Base-by-base conservation (phyloP, 176 grass and related monocot genomes). In the Zea mays region DNA sequence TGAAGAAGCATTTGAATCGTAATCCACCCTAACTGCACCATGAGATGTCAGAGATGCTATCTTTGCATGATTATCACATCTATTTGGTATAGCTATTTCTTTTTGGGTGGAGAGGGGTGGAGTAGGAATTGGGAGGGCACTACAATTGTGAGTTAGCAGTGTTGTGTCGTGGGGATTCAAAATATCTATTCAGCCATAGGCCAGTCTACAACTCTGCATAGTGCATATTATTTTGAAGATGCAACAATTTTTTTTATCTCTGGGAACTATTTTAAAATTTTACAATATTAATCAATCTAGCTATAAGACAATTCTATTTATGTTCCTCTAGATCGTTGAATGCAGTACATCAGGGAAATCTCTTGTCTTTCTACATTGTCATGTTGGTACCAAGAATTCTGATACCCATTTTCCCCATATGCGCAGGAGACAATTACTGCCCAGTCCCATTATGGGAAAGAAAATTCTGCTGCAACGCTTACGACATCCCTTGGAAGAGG, bases 361-460 rank as follows among this genome's bases (percentile, higher is more conserved):
- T 20, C 38, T 51, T 49, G 13, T 46, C 17, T 55, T 51, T 65
- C n/a, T 52, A n/a, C 13, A 63, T 34, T 65, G 52, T 45, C 45
- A 5, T 58, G 21, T 2, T 33, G 27, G 9, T 71, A 49, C 33
- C 40, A 58, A 72, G 33, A 77, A 72, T 71, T 57, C 66, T 81
- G 51, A 71, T 37, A 41, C 35, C 41, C 40, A 49, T 3, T 16
- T 74, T 74, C 38, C 27, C 1, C 6, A 36, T 81, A 67, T 71
- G 8, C 42, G 1, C 63, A 88, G 85, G 48, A 62, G 19, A 87
- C 10, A 37, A 42, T 5, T 1, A 69, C 5, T 48, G 20, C 47
- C 60, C 70, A 52, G 63, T 85, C 58, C 89, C 85, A 39, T 51
- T 91, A 68, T 91, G 89, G 89, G 82, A 91, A 77, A 91, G 71